Percentiles rank a stretch among this genome's conserved stretches.
phyloP scores from a whole-genome alignment of 805 yeast genomes.

The Yarrowia yakushimensis region DNA sequence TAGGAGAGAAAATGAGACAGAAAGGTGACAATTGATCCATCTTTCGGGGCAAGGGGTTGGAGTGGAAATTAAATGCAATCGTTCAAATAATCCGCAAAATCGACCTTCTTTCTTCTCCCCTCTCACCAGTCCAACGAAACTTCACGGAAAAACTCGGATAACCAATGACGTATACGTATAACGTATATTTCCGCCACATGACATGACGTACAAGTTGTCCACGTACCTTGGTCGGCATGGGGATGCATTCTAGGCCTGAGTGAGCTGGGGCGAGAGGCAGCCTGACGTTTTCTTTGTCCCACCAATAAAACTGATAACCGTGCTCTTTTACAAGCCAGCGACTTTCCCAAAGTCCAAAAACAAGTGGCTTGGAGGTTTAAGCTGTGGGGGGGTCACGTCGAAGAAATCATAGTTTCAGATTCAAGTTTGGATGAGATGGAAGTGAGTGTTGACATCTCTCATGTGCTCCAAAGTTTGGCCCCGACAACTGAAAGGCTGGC shows the following conservation, averaged over 20 bases:
- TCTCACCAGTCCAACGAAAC: too few species aligned
- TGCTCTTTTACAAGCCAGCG: too few species aligned
- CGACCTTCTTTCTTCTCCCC: too few species aligned
- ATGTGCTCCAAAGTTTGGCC: neutral
- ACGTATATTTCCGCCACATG: slow-evolving; percentile 4
- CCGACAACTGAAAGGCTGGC: neutral
- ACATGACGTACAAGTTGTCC: neutral
- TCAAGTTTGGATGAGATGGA: neutral
- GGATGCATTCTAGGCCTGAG: neutral
- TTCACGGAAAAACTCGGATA: neutral
- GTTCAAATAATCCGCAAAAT: too few species aligned
- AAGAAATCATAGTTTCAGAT: neutral
- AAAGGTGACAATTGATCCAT: too few species aligned
- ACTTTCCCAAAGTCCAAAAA: neutral
- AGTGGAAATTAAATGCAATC: too few species aligned
- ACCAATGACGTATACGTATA: neutral
- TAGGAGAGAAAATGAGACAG: neutral
- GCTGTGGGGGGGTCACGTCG: neutral
- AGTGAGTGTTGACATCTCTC: neutral
- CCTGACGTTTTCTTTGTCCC: neutral
- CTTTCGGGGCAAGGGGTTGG: too few species aligned
- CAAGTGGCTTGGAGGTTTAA: neutral
- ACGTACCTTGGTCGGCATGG: neutral
- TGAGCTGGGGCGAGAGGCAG: neutral
- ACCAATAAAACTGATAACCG: too few species aligned